Base-by-base conservation (phyloP, 140 eudicot species). In the Stevia rebaudiana region DNA sequence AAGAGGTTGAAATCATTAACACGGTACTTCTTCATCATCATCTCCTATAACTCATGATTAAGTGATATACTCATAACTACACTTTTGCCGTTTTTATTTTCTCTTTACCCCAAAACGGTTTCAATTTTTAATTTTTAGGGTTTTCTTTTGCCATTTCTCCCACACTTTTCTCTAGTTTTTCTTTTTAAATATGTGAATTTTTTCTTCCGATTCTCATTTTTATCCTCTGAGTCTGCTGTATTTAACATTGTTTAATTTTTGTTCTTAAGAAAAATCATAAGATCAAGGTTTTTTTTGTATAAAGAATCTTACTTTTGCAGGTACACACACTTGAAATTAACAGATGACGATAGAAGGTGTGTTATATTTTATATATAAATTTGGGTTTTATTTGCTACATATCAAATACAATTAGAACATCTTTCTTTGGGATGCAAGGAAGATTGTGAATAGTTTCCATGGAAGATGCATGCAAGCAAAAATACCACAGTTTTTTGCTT, bases 1-100 rank as follows among this genome's bases (percentile, higher is more conserved):
- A 52, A 52, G 72, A 72, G 66, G 71, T 63, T 30, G 31, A 72
- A 72, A 72, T 72, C 78, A 72, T 72, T 63, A 72, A 23, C 42
- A 53, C 52, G 72, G 78, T 64, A 72, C 77, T 40, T 62, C 49
- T 43, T 43, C 70, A 61, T 40, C 68, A 47, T 37, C 55, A 61
- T 61, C 63, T 30, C 44, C 23, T 44, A 63, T 43, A 52, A 63
- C 65, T 72, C 59, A 53, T 72, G 31, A 52, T 41, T 63, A 15
- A 11, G 44, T 64, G 24, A n/a, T 59, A n/a, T 57, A 11, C 47
- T 42, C 66, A 56, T 57, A 69, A 59, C 43, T 59, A 59, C n/a
- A 59, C 42, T 59, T 68, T 59, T 49, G 42, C 54, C n/a, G 33
- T 35, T 46, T 69, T 15, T 46, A 33, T 19, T 48, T n/a, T 28